phyloP scores from a whole-genome alignment of 2,329 filamentous ascomycete genomes.

The Colletotrichum plurivorum region DNA sequence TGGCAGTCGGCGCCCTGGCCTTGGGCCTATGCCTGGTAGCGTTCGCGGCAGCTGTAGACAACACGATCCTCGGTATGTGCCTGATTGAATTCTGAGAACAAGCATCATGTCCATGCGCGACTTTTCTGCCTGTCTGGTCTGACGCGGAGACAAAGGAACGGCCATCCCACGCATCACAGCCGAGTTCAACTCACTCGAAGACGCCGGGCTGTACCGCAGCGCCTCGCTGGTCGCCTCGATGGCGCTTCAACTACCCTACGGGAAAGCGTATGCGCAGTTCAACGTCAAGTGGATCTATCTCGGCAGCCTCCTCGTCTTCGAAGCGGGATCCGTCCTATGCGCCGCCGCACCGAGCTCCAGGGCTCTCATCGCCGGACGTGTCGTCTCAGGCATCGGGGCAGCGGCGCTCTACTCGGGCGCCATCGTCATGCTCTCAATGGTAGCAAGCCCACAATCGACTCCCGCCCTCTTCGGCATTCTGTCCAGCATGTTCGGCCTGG shows the following conservation, averaged over 20 bases:
- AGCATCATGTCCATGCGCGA: background rate
- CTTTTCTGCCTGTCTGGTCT: constrained; percentile 42
- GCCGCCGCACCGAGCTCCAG: constrained; percentile 61
- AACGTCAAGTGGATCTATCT: constrained; percentile 61
- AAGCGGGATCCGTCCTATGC: constrained; percentile 58
- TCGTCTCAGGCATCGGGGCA: constrained; percentile 65
- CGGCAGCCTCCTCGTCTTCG: constrained; percentile 57
- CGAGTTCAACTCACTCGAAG: constrained; percentile 38
- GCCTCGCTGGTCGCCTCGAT: constrained; percentile 1
- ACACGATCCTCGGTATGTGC: constrained; percentile 7
- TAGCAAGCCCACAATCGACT: constrained; percentile 48
- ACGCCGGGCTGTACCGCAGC: constrained; percentile 28
- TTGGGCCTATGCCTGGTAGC: constrained; percentile 7
- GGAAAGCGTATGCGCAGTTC: constrained; percentile 69
- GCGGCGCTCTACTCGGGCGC: constrained; percentile 65
- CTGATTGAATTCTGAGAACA: background rate
- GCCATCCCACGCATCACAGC: constrained; percentile 38
- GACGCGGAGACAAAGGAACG: constrained; percentile 43
- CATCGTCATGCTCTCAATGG: constrained; percentile 60
- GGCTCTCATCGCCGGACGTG: constrained; percentile 66
- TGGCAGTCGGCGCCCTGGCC: background rate
- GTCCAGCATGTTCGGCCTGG: constrained; percentile 62
- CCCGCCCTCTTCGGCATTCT: constrained; percentile 64
- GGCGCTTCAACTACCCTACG: constrained; percentile 63
- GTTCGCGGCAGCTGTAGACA: constrained; percentile 20